Conservation (phyloP, 345 rosid species). For the Theobroma cacao region DNA sequence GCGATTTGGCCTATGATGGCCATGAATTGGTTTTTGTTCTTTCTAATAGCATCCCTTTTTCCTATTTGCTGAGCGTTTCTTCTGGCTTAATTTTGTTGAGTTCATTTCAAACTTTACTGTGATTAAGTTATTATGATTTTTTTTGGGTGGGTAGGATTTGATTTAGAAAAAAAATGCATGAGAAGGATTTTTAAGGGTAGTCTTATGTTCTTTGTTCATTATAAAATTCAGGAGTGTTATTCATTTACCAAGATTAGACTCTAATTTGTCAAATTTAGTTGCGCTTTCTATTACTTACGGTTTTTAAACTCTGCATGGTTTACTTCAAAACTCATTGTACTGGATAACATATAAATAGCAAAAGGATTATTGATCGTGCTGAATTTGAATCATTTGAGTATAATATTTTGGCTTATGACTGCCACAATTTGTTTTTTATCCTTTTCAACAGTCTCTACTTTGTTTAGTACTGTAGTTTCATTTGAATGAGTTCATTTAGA, state of each 20-base stretch:
- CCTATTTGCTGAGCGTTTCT: neutral
- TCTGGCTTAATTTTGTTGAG: neutral
- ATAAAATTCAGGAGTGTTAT: neutral
- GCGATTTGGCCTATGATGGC: neutral
- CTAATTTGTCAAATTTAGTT: neutral
- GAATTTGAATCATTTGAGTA: too few relatives aligned
- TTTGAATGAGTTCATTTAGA: neutral
- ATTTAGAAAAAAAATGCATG: neutral
- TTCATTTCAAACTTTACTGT: neutral
- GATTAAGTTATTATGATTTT: neutral
- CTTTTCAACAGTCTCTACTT: neutral
- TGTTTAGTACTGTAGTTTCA: too few relatives aligned
- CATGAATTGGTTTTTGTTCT: neutral
- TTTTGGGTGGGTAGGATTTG: neutral
- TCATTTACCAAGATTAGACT: neutral
- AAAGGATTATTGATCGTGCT: neutral
- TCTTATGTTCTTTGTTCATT: neutral
- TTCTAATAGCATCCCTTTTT: neutral
- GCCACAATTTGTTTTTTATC: too few relatives aligned
- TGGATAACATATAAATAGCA: neutral
- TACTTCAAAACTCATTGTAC: neutral
- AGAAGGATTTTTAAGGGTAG: neutral
- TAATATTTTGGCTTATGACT: neutral
- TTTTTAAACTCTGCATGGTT: neutral
- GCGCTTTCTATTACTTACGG: neutral